phyloP scores from a whole-genome alignment of 139 green algal species.

The Chlamydomonas urium region DNA sequence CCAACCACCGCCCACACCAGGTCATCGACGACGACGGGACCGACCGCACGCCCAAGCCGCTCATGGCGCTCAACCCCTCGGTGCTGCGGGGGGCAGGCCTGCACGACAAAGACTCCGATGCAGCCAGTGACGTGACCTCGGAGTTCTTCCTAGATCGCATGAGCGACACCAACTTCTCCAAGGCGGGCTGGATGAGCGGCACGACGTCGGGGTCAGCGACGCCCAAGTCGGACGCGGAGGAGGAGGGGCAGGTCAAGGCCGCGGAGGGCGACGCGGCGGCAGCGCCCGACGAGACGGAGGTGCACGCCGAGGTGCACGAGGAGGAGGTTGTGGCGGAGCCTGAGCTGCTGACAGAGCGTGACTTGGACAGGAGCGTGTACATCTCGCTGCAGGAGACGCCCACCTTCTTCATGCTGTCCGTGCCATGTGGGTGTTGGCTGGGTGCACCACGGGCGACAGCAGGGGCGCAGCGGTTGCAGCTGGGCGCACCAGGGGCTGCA shows the following conservation, averaged over 20 bases:
- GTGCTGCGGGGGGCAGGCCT: slow-evolving; percentile 10
- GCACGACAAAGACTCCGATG: slow-evolving; percentile 23
- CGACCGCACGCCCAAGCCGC: slow-evolving; percentile 65
- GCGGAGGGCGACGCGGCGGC: slow-evolving; percentile 12
- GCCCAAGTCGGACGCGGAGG: slow-evolving; percentile 24
- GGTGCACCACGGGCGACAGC: too few species aligned
- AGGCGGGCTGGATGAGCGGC: slow-evolving; percentile 21
- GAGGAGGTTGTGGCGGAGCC: slow-evolving; percentile 15
- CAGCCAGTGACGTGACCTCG: slow-evolving; percentile 31
- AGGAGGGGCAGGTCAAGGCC: slow-evolving; percentile 3
- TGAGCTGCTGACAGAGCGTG: slow-evolving; percentile 25
- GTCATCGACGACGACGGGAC: slow-evolving; percentile 52
- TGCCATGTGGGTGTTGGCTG: slow-evolving; percentile 28
- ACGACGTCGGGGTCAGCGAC: slow-evolving; percentile 25
- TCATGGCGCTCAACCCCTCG: slow-evolving; percentile 37
- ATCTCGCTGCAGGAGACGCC: slow-evolving; percentile 49
- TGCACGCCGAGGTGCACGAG: slow-evolving; percentile 11
- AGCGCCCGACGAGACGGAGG: slow-evolving; percentile 2
- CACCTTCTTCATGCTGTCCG: slow-evolving; percentile 44
- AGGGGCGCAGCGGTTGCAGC: too few species aligned
- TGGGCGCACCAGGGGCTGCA: too few species aligned
- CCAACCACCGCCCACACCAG: slow-evolving; percentile 10
- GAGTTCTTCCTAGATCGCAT: slow-evolving; percentile 55
- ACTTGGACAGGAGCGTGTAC: slow-evolving; percentile 37
- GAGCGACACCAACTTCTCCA: slow-evolving; percentile 35